Evolutionary conservation across 148 eudicot genomes (phyloP), one percentile per base, ranked within the genome.

Genomic region (Vaccinium vitisidaea): DNA sequence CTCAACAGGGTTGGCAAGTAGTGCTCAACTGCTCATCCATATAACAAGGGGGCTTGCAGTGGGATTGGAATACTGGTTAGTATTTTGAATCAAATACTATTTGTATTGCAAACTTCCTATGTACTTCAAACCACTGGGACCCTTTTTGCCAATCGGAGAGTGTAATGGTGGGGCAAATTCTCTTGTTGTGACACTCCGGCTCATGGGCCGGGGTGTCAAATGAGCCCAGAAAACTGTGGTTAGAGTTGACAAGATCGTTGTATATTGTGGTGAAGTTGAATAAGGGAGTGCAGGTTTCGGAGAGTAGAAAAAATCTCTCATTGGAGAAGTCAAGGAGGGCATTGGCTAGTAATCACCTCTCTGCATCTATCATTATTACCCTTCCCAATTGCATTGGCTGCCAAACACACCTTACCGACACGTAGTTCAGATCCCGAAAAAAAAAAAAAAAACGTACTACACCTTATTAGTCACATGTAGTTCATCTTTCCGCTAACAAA

Each of bases 71-170:
- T 6, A 90, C 50, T 3, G 88, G 83, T 86, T 93, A 97, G 85
- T 90, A 93, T 27, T 55, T 85, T 4, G 67, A 83, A 36, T 95
- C 98, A 0, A 96, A 91, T 8, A 97, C 86, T 67, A 95, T 84
- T 16, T 88, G 83, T 0, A 88, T 8, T 8, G 98, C 96, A 6
- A 97, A 85, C 8, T 90, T 82, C 7, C 98, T 86, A 39, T 90
- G 88, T 54, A 89, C 90, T 88, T 95, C 98, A 54, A 97, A 95
- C 99, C 99, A 96, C 63, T 96, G 99, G 12, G 98, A 94, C 15
- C 98, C 99, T 81, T 96, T 96, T 32, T 96, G 89, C 98, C 99
- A 97, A 0, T 95, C 91, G 6, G 87, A 86, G 53, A 97, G 53
- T 0, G 92, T 89, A 52, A 97, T 86, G 59, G 83, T 11, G 15